A percentile compares a stretch with the other conserved stretches of the same genome.
Evolutionary conservation across 2,329 filamentous ascomycete genomes (phyloP).

Genomic region (Clathrospora elynae): DNA sequence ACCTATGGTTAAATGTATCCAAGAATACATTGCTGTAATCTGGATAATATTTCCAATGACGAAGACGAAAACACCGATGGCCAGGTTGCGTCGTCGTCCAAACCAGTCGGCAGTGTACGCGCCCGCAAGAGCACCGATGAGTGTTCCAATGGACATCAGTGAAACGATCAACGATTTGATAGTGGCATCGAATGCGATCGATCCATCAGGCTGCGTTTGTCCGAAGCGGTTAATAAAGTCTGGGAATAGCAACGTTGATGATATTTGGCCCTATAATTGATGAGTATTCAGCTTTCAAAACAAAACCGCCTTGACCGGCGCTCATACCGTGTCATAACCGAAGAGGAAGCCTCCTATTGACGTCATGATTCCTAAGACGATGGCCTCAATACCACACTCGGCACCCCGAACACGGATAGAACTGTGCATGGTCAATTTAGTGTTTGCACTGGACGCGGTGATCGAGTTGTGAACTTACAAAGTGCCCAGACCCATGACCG

Average conservation of each 20-base stretch:
- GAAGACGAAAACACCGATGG: conserved; percentile 53
- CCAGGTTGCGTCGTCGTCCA: conserved; percentile 54
- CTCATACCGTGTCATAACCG: conserved; percentile 64
- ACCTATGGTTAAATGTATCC: conserved; percentile 57
- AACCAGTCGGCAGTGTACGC: conserved; percentile 61
- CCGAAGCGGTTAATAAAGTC: conserved; percentile 65
- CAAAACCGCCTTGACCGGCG: too few relatives aligned
- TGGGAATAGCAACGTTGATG: conserved; percentile 48
- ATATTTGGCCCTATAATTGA: conserved; percentile 38
- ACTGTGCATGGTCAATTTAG: conserved; percentile 19
- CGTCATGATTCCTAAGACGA: conserved; percentile 62
- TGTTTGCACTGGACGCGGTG: not conserved
- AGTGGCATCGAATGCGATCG: conserved; percentile 48
- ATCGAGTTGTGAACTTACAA: conserved; percentile 14
- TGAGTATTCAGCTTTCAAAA: too few relatives aligned
- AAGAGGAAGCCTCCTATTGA: conserved; percentile 67
- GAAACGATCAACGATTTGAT: conserved; percentile 52
- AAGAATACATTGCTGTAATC: conserved; percentile 48
- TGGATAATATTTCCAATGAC: conserved; percentile 52
- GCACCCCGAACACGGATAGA: conserved; percentile 40
- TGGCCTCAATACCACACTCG: conserved; percentile 44
- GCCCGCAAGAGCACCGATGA: conserved; percentile 50
- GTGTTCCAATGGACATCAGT: conserved; percentile 48
- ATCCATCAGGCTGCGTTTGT: conserved; percentile 50
- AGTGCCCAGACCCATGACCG: conserved; percentile 35